Conservation (phyloP, 2,329 filamentous ascomycete genomes). For the Beauveria medogensis region DNA sequence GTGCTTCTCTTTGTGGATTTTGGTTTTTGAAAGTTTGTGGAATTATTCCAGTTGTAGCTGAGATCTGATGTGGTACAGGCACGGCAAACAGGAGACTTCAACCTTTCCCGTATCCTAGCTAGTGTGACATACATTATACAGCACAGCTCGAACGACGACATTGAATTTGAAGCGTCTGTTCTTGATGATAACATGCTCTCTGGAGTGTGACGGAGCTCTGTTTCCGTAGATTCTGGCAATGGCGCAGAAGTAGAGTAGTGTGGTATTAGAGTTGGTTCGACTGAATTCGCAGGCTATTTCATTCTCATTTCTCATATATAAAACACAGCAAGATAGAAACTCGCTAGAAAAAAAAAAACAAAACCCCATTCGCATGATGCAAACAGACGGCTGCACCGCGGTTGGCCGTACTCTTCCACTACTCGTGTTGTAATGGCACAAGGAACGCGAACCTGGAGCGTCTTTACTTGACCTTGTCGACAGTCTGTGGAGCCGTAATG, state of each 20-base stretch:
- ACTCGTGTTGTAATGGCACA: background rate
- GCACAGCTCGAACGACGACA: no score
- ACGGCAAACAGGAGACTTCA: no score
- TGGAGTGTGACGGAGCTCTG: background rate
- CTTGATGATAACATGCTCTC: no score
- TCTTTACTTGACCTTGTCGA: background rate
- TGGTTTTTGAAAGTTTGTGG: no score
- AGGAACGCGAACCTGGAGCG: no score
- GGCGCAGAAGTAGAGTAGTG: background rate
- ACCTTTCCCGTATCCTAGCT: no score
- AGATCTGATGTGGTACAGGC: no score
- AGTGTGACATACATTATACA: no score
- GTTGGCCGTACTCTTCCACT: background rate
- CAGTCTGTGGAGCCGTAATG: slow-evolving; percentile 13
- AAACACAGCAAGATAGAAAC: background rate
- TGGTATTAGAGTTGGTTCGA: background rate
- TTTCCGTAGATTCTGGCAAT: background rate
- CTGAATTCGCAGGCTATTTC: background rate
- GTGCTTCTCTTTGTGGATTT: no score
- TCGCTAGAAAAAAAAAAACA: background rate
- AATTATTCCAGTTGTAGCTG: no score
- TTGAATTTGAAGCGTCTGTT: no score
- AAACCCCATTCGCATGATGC: background rate
- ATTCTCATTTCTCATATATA: slow-evolving; percentile 4
- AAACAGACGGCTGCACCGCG: background rate